These are phyloP conservation scores for Fusarium keratoplasticum DNA, from an alignment of 2,329 filamentous ascomycete species.

Conservation along the genomic window DNA sequence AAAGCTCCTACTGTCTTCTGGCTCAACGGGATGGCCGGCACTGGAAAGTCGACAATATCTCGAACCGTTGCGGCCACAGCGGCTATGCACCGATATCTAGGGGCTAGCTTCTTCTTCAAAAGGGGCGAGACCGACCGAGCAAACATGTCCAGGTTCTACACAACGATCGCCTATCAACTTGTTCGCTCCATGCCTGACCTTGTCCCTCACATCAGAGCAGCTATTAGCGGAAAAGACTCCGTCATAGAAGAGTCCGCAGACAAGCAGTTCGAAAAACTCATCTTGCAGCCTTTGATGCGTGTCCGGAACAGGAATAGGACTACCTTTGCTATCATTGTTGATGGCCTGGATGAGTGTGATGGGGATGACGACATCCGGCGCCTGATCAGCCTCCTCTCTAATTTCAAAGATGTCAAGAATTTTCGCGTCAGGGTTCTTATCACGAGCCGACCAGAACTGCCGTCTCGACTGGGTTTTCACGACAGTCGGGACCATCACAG, in stretches of 20 bases:
- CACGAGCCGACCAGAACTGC: conserved; percentile 56
- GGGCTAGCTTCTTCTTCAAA: conserved; percentile 58
- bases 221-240: not conserved
- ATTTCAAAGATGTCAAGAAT: conserved; percentile 8
- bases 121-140: conserved; percentile 50
- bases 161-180: conserved; percentile 54
- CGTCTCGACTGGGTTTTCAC: conserved; percentile 51
- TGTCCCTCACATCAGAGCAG: conserved; percentile 43
- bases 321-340: not conserved
- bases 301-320: not conserved
- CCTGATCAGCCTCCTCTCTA: not conserved
- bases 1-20: conserved; percentile 46
- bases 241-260: not conserved
- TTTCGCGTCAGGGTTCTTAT: conserved; percentile 48
- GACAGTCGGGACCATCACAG: conserved; percentile 35
- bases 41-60: conserved; percentile 54
- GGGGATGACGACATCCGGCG: not conserved
- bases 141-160: conserved; percentile 50
- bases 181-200: not conserved
- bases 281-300: conserved; percentile 11
- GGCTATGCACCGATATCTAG: conserved; percentile 13
- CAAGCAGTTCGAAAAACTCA: conserved; percentile 25
- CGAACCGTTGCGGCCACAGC: conserved; percentile 51
- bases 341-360: conserved; percentile 37
- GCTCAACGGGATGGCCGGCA: conserved; percentile 55